Conservation (phyloP, 2,329 filamentous ascomycete species). For the Teratosphaeria destructans region DNA sequence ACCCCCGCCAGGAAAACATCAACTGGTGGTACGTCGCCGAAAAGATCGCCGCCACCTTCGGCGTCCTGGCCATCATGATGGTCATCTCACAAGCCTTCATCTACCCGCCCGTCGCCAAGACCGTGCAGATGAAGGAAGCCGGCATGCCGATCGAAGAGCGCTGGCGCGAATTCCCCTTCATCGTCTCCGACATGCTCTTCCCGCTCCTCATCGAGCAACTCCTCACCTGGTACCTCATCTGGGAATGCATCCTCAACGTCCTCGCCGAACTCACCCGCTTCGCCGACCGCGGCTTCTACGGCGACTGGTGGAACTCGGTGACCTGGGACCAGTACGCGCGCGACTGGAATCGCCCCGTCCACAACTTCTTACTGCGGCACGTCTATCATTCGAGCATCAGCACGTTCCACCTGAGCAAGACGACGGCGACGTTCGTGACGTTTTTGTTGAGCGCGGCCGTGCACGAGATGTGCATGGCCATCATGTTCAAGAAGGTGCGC, state of each 20-base stretch:
- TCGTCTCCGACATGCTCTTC: slow-evolving; percentile 65
- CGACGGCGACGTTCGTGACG: slow-evolving; percentile 63
- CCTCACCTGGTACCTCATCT: slow-evolving; percentile 71
- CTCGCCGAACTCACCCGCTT: slow-evolving; percentile 68
- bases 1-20: slow-evolving; percentile 59
- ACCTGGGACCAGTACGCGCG: slow-evolving; percentile 67
- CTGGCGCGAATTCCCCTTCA: slow-evolving; percentile 60
- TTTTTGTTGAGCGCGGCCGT: slow-evolving; percentile 62
- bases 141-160: slow-evolving; percentile 51
- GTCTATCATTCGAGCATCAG: slow-evolving; percentile 72
- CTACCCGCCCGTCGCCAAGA: slow-evolving; percentile 62
- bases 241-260: slow-evolving; percentile 58
- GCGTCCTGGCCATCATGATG: slow-evolving; percentile 68
- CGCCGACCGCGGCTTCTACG: slow-evolving; percentile 61
- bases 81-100: slow-evolving; percentile 67
- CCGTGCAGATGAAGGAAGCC: slow-evolving; percentile 56
- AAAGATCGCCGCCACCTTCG: slow-evolving; percentile 59
- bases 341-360: slow-evolving; percentile 74
- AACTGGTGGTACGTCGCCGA: slow-evolving; percentile 68
- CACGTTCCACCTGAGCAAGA: slow-evolving; percentile 58
- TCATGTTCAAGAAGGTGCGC: slow-evolving; percentile 65
- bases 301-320: slow-evolving; percentile 44
- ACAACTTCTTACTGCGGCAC: slow-evolving; percentile 66
- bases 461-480: slow-evolving; percentile 72
- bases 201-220: slow-evolving; percentile 72